A percentile compares a stretch with the other conserved stretches of the same genome.
Evolutionary conservation across 306 rosid species (phyloP).

Genomic region (Gynostemma pentaphyllum): DNA sequence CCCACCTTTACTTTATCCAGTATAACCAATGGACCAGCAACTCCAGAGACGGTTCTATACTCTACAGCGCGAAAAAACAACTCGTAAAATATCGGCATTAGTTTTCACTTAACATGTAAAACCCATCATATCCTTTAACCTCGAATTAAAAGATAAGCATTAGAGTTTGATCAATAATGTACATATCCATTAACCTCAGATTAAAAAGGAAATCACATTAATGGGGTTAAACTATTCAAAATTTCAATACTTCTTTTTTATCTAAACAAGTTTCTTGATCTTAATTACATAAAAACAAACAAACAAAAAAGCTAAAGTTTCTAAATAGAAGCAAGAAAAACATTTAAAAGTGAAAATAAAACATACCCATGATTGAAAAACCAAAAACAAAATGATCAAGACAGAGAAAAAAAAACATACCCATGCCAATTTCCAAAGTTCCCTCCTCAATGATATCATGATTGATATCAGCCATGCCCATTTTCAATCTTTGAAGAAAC

Average conservation of each 20-base stretch:
- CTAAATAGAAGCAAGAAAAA: too few relatives aligned
- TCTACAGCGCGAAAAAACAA: conserved; percentile 36
- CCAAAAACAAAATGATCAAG: neutral
- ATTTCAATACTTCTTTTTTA: too few relatives aligned
- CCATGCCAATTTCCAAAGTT: conserved; percentile 79
- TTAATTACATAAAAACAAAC: too few relatives aligned
- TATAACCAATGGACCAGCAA: conserved; percentile 92
- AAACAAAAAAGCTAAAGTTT: too few relatives aligned
- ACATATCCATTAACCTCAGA: too few relatives aligned
- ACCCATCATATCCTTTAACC: neutral
- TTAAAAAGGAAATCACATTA: too few relatives aligned
- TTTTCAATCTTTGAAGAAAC: conserved; percentile 15
- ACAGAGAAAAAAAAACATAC: conserved; percentile 29
- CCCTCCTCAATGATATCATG: conserved; percentile 49
- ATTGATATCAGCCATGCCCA: conserved; percentile 52
- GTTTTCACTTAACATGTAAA: neutral
- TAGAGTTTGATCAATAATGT: too few relatives aligned
- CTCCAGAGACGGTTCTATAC: conserved; percentile 92
- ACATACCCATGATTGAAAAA: neutral
- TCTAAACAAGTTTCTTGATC: too few relatives aligned
- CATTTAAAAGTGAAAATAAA: neutral
- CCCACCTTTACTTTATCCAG: conserved; percentile 89
- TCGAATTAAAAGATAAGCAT: too few relatives aligned
- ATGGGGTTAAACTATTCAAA: too few relatives aligned
- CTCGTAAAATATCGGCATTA: neutral